Conservation (phyloP, 2,329 filamentous ascomycete species). For the Colletotrichum gloeosporioides region DNA sequence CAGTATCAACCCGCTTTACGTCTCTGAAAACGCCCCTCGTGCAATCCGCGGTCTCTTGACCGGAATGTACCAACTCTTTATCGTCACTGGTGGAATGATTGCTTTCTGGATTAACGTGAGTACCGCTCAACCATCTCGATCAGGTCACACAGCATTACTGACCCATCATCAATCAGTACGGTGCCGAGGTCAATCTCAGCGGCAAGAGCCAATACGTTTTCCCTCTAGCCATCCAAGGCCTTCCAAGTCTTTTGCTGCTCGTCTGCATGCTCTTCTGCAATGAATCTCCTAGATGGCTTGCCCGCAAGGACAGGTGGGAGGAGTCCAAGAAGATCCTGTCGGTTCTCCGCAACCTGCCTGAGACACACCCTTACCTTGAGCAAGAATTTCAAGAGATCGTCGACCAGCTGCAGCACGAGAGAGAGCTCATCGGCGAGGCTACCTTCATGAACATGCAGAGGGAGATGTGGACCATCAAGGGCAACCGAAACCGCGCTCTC, state of each 20-base stretch:
- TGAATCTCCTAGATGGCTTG: slow-evolving; percentile 70
- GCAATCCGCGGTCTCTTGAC: slow-evolving; percentile 49
- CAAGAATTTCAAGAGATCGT: slow-evolving; percentile 62
- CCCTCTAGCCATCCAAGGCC: slow-evolving; percentile 66
- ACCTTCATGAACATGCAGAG: slow-evolving; percentile 58
- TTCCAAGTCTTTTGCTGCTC: slow-evolving; percentile 66
- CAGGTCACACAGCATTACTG: not conserved
- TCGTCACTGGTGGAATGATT: slow-evolving; percentile 47
- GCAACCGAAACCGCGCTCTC: slow-evolving; percentile 62
- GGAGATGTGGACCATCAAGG: slow-evolving; percentile 64
- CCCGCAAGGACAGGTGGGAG: slow-evolving; percentile 69
- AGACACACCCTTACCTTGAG: slow-evolving; percentile 58
- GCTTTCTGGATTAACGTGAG: slow-evolving; percentile 52
- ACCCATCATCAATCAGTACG: slow-evolving; percentile 35
- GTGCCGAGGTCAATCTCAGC: slow-evolving; percentile 42
- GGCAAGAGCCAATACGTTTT: slow-evolving; percentile 34
- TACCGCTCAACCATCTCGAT: not conserved
- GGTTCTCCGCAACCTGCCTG: slow-evolving; percentile 59
- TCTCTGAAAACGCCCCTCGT: slow-evolving; percentile 49
- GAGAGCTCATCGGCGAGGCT: slow-evolving; percentile 50
- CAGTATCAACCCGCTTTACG: slow-evolving; percentile 48
- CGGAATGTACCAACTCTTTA: slow-evolving; percentile 52
- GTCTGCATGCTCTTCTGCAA: slow-evolving; percentile 66
- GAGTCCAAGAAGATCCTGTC: slow-evolving; percentile 60
- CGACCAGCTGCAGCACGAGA: slow-evolving; percentile 61